A percentile compares a stretch with the other conserved stretches of the same genome.
phyloP scores from a whole-genome alignment of 495 filamentous ascomycete species.

The Chaetomidium leptoderma region DNA sequence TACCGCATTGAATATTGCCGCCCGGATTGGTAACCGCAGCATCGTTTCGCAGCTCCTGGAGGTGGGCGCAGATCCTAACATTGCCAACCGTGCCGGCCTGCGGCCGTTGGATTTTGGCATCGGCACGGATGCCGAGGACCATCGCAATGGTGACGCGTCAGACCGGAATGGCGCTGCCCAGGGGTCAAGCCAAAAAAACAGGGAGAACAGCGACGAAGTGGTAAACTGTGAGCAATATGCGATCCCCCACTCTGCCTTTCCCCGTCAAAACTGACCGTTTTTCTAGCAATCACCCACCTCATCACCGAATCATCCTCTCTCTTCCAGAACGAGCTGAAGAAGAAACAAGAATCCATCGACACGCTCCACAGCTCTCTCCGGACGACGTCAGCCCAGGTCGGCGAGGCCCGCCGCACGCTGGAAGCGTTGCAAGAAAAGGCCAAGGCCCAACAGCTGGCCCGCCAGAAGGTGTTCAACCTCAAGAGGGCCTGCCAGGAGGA shows the following conservation, averaged over 20 bases:
- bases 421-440: slow-evolving; percentile 60
- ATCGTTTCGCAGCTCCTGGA: slow-evolving; percentile 92
- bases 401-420: slow-evolving; percentile 66
- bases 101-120: slow-evolving; percentile 89
- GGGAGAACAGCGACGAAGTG: slow-evolving; percentile 63
- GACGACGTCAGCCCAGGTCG: slow-evolving; percentile 70
- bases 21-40: slow-evolving; percentile 79
- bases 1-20: slow-evolving; percentile 89
- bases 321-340: slow-evolving; percentile 68
- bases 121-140: slow-evolving; percentile 51
- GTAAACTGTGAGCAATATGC: slow-evolving; percentile 66
- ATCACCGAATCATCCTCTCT: slow-evolving; percentile 67
- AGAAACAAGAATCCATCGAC: slow-evolving; percentile 79
- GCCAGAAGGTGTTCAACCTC: slow-evolving; percentile 48
- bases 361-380: slow-evolving; percentile 70
- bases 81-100: slow-evolving; percentile 82
- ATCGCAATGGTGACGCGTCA: slow-evolving; percentile 42
- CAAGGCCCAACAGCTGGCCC: slow-evolving; percentile 41
- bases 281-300: slow-evolving; percentile 64
- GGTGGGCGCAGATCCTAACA: slow-evolving; percentile 82
- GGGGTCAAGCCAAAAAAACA: slow-evolving; percentile 45
- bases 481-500: slow-evolving; percentile 48
- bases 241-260: slow-evolving; percentile 5
- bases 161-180: slow-evolving; percentile 29
- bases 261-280: slow-evolving; percentile 25